These are phyloP conservation scores for Neofusicoccum kwambonambiense DNA, from an alignment of 2,329 filamentous ascomycete genomes.

Conservation along the genomic window DNA sequence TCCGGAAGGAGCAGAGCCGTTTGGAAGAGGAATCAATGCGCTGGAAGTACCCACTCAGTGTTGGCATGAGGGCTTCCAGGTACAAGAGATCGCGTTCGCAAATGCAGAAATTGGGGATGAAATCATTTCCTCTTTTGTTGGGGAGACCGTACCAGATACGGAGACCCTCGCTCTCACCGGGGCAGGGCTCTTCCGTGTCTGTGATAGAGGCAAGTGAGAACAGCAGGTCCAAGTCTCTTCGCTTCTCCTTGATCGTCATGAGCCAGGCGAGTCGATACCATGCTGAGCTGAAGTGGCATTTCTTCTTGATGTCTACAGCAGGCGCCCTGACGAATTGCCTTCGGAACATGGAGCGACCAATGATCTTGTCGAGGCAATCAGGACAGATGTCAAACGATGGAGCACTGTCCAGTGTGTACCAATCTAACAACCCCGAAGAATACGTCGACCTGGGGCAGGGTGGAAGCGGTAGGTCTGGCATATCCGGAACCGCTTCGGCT, in stretches of 20 bases:
- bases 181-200: constrained; percentile 57
- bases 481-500: not conserved
- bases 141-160: constrained; percentile 75
- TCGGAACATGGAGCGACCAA: constrained; percentile 66
- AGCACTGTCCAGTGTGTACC: constrained; percentile 73
- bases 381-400: constrained; percentile 79
- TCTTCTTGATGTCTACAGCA: constrained; percentile 57
- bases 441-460: constrained; percentile 67
- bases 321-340: constrained; percentile 64
- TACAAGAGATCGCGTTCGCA: constrained; percentile 73
- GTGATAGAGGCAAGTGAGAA: constrained; percentile 66
- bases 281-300: constrained; percentile 76
- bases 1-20: constrained; percentile 66
- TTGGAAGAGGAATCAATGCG: constrained; percentile 33
- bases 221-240: constrained; percentile 66
- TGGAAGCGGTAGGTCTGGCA: constrained; percentile 45
- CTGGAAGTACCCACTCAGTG: constrained; percentile 65
- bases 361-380: constrained; percentile 70
- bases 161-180: constrained; percentile 54
- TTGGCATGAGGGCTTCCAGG: constrained; percentile 71
- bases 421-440: constrained; percentile 67
- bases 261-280: constrained; percentile 87
- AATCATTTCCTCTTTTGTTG: constrained; percentile 63
- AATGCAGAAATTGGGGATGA: constrained; percentile 69
- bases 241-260: constrained; percentile 69